Percentiles rank a stretch among this genome's conserved stretches.
These are phyloP conservation scores for Solanum lignicaule DNA, from an alignment of 257 asterid species.

Conservation along the genomic window DNA sequence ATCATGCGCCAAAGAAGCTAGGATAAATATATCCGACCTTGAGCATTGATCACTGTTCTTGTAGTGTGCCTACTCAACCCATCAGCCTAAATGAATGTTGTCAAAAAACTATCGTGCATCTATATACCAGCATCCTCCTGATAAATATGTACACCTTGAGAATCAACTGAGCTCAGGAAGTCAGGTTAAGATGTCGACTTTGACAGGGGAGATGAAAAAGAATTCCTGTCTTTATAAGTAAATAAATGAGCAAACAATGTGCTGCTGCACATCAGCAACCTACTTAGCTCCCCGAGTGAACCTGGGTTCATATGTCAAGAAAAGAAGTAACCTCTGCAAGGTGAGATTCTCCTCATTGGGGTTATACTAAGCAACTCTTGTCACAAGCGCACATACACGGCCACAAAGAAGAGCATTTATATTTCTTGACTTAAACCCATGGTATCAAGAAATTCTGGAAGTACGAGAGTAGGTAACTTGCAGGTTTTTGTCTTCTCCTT, in stretches of 20 bases:
- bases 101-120: background rate
- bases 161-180: background rate
- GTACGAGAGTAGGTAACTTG: slow-evolving; percentile 15
- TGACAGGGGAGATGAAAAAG: background rate
- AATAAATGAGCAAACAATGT: background rate
- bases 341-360: background rate
- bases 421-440: slow-evolving; percentile 54
- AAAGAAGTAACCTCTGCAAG: background rate
- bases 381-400: background rate
- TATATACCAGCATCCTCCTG: background rate
- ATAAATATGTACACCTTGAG: background rate
- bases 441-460: slow-evolving; percentile 22
- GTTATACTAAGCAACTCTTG: background rate
- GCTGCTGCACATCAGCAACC: background rate
- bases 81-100: background rate
- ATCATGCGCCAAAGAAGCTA: background rate
- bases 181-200: background rate
- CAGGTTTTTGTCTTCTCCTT: slow-evolving; percentile 26
- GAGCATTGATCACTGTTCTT: background rate
- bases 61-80: background rate
- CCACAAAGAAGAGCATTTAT: slow-evolving; percentile 13
- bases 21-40: background rate
- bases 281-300: background rate
- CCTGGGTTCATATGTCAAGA: background rate
- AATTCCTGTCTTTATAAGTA: background rate